phyloP scores from a whole-genome alignment of 164 flowering plant species.

The Dillenia suffruticosa region DNA sequence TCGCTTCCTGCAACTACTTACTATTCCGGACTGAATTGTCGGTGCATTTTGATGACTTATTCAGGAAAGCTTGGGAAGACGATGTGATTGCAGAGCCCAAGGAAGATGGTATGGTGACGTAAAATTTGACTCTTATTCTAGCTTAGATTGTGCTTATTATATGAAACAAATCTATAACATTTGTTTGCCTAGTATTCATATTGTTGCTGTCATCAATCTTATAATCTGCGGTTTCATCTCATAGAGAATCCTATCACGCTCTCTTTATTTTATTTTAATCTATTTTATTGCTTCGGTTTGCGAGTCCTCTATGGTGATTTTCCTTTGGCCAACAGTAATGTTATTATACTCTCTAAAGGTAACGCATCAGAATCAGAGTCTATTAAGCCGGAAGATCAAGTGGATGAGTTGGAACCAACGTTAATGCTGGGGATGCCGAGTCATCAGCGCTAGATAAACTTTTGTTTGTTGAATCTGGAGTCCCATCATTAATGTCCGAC shows the following conservation, averaged over 20 bases:
- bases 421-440: conserved; percentile 26
- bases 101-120: conserved; percentile 39
- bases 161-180: too few species aligned
- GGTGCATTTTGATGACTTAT: conserved; percentile 89
- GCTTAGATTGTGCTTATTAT: too few species aligned
- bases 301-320: too few species aligned
- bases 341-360: conserved; percentile 22
- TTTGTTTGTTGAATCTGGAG: conserved; percentile 47
- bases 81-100: conserved; percentile 38
- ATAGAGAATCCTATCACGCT: too few species aligned
- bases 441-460: conserved; percentile 56
- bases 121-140: too few species aligned
- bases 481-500: conserved; percentile 14
- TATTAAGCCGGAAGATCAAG: conserved; percentile 31
- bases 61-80: conserved; percentile 92
- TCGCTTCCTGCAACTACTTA: conserved; percentile 8
- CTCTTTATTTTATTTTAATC: too few species aligned
- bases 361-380: conserved; percentile 33
- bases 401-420: conserved; percentile 14
- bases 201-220: too few species aligned
- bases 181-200: too few species aligned
- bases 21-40: conserved; percentile 66
- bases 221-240: too few species aligned
- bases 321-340: too few species aligned
- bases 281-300: too few species aligned